Base-by-base conservation (phyloP, 1,284 basidiomycete genomes). In the Ceraceosorus guamensis region DNA sequence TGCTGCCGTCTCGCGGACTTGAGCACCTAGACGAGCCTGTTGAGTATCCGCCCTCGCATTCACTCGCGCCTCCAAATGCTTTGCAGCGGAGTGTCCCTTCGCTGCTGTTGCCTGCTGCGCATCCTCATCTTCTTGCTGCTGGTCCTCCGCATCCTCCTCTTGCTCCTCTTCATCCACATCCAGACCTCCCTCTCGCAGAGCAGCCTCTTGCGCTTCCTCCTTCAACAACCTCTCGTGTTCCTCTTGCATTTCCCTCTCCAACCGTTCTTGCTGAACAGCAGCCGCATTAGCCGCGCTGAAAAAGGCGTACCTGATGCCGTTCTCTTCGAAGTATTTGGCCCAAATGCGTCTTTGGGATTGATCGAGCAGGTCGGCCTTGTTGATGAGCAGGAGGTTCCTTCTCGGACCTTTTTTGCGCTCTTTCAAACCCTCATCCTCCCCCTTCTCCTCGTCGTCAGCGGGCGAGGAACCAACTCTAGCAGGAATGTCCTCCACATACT, bases 281-380 rank as follows among this genome's bases (percentile, higher is more conserved):
- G 86, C 82, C 11, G 91, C 91, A 78, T 91, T 87, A 10, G 87
- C 83, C 5, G 95, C 95, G 33, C 93, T 98, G 81, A 95, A 98
- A 78, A 98, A 99, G 0, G 90, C 91, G 70, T 90, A 97, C 59
- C 82, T 82, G 49, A 97, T 83, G 6, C 83, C 83, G 67, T 89
- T 81, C 16, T 81, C 73, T 60, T 96, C 91, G 71, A 98, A 96
- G 77, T 95, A 91, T 68, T 92, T 86, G 32, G 93, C 93, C 95
- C 95, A 99, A 35, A 67, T 81, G 60, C 65, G 87, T 87, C 93
- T 84, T 79, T 98, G 95, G 57, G 85, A 82, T 6, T 83, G 81
- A 13, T 90, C 95, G 62, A 99, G 79, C 50, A 99, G 78, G 80
- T 99, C 95, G 3, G 93, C 85, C 78, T 99, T 98, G 78, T 99